phyloP scores from a whole-genome alignment of 345 rosid genomes.

The Arabidopsis suecica region DNA sequence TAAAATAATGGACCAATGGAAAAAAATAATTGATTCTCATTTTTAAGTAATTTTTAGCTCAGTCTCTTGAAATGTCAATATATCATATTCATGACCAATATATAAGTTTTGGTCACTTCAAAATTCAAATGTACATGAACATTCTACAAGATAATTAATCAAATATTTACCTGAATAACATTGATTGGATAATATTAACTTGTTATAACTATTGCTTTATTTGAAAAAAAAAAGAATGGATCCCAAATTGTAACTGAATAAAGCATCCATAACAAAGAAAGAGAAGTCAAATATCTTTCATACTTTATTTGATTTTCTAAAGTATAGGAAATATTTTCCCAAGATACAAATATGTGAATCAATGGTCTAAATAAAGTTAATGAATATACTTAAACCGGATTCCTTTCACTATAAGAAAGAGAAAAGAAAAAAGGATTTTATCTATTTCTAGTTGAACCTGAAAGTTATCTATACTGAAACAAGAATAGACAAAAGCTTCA shows the following conservation, averaged over 20 bases:
- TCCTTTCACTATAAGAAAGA: conserved; percentile 39
- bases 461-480: conserved; percentile 14
- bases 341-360: conserved; percentile 21
- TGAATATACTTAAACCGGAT: conserved; percentile 17
- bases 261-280: neutral
- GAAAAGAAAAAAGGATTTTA: neutral
- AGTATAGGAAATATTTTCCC: conserved; percentile 1
- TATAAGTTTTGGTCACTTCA: too few species aligned
- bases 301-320: neutral
- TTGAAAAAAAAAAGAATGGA: neutral
- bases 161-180: too few species aligned
- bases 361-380: conserved; percentile 19
- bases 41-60: neutral
- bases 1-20: too few species aligned
- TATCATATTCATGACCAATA: too few species aligned
- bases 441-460: conserved; percentile 27
- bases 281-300: neutral
- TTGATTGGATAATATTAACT: neutral
- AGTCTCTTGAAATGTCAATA: neutral
- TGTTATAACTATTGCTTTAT: neutral
- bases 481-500: conserved; percentile 21
- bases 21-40: neutral
- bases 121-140: neutral
- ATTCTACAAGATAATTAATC: neutral
- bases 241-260: neutral